phyloP scores from a whole-genome alignment of 805 yeast genomes.

The Diddensiella transvaalensis region DNA sequence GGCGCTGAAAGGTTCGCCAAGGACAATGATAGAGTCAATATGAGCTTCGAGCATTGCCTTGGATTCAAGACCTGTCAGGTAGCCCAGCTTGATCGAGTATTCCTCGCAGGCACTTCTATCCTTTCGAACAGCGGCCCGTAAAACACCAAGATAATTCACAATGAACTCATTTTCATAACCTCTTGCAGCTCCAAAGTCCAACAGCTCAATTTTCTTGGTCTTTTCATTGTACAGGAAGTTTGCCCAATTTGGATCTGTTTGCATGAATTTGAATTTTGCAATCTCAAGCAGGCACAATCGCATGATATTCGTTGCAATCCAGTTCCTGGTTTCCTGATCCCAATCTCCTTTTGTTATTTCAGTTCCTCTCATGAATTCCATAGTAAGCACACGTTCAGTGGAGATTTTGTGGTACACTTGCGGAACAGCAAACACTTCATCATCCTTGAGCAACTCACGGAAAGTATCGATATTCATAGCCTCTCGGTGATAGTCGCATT shows the following conservation, averaged over 20 bases:
- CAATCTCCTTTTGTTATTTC: slow-evolving; percentile 74
- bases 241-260: slow-evolving; percentile 99
- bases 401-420: slow-evolving; percentile 71
- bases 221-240: slow-evolving; percentile 78
- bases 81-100: slow-evolving; percentile 73
- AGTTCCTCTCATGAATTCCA: slow-evolving; percentile 81
- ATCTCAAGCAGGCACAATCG: slow-evolving; percentile 81
- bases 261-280: slow-evolving; percentile 85
- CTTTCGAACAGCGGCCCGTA: slow-evolving; percentile 68
- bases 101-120: slow-evolving; percentile 63
- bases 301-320: slow-evolving; percentile 85
- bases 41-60: slow-evolving; percentile 88
- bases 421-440: slow-evolving; percentile 73
- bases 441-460: slow-evolving; percentile 55
- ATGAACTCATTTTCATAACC: slow-evolving; percentile 69
- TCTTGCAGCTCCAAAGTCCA: slow-evolving; percentile 96
- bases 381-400: slow-evolving; percentile 80
- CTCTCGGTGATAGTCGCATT: slow-evolving; percentile 91
- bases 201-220: slow-evolving; percentile 72
- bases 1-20: slow-evolving; percentile 87
- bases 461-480: slow-evolving; percentile 72
- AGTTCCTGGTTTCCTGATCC: slow-evolving; percentile 69
- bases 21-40: slow-evolving; percentile 79
- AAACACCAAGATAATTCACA: slow-evolving; percentile 59
- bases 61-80: slow-evolving; percentile 86